Percentiles rank a stretch among this genome's conserved stretches.
phyloP scores from a whole-genome alignment of 2,329 filamentous ascomycete genomes.

The Penicillium brevicompactum region DNA sequence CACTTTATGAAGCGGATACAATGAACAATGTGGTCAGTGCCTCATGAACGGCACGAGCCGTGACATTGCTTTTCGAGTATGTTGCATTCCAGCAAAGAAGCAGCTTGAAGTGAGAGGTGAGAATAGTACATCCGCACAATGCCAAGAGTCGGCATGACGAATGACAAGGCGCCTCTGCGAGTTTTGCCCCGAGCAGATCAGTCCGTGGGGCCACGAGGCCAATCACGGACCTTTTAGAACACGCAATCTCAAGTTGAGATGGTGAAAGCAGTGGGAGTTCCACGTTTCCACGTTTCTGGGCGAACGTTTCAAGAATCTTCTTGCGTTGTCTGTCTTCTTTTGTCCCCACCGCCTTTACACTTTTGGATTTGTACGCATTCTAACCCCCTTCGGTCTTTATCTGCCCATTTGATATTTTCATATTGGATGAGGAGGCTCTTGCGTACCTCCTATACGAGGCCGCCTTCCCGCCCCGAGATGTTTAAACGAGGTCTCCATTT shows the following conservation, averaged over 20 bases:
- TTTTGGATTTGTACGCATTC: background rate
- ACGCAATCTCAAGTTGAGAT: slow-evolving; percentile 11
- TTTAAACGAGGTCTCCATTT: background rate
- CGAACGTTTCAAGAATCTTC: background rate
- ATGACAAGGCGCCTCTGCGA: background rate
- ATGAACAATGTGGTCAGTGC: too few species aligned
- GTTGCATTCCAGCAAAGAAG: background rate
- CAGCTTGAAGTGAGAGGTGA: background rate
- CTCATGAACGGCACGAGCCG: background rate
- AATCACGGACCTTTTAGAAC: slow-evolving; percentile 8
- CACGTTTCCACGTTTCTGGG: background rate
- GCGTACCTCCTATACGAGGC: background rate
- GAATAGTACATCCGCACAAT: background rate
- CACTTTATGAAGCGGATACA: too few species aligned
- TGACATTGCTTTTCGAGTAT: too few species aligned
- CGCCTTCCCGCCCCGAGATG: background rate
- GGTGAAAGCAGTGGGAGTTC: slow-evolving; percentile 3
- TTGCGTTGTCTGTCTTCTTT: background rate
- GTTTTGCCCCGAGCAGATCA: slow-evolving; percentile 9
- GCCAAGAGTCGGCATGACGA: slow-evolving; percentile 5
- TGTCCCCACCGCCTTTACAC: background rate
- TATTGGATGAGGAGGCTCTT: background rate
- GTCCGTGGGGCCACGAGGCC: background rate
- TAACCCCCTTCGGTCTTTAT: background rate
- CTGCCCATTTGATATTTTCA: background rate